Evolutionary conservation across 106 monocot genomes (phyloP).

Genomic region (Dendrobium nobile): DNA sequence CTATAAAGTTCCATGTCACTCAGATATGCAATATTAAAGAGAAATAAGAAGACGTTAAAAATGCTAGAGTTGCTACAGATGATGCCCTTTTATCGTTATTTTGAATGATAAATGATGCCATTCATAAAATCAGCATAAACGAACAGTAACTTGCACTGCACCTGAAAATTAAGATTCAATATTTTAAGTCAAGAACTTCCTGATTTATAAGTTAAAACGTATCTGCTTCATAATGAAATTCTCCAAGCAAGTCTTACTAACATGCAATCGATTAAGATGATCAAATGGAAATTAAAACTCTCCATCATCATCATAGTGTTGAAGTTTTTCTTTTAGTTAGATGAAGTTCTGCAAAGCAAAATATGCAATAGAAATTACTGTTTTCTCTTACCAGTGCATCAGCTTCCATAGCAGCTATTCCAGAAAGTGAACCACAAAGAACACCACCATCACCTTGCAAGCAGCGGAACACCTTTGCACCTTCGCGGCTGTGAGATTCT

Average conservation of each 20-base stretch:
- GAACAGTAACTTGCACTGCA: not conserved
- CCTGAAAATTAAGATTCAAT: not conserved
- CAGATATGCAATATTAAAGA: not conserved
- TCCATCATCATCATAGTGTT: not conserved
- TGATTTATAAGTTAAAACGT: not conserved
- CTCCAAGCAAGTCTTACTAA: not conserved
- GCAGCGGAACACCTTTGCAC: constrained; percentile 76
- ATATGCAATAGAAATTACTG: not conserved
- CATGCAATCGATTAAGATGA: not conserved
- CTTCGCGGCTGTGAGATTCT: constrained; percentile 65
- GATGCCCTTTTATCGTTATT: not conserved
- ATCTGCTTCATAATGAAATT: not conserved
- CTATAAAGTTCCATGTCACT: not conserved
- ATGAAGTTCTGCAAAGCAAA: not conserved
- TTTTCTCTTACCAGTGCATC: constrained; percentile 84
- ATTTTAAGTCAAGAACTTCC: not conserved
- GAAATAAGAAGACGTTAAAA: not conserved
- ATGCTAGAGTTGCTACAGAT: not conserved
- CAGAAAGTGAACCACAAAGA: constrained; percentile 81
- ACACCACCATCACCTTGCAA: constrained; percentile 93
- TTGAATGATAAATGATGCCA: not conserved
- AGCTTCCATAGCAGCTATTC: constrained; percentile 90
- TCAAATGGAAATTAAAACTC: not conserved
- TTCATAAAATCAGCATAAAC: not conserved
- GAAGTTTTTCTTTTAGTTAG: not conserved